Conservation (phyloP, 441 rosid genomes). For the Populus trichocarpa region DNA sequence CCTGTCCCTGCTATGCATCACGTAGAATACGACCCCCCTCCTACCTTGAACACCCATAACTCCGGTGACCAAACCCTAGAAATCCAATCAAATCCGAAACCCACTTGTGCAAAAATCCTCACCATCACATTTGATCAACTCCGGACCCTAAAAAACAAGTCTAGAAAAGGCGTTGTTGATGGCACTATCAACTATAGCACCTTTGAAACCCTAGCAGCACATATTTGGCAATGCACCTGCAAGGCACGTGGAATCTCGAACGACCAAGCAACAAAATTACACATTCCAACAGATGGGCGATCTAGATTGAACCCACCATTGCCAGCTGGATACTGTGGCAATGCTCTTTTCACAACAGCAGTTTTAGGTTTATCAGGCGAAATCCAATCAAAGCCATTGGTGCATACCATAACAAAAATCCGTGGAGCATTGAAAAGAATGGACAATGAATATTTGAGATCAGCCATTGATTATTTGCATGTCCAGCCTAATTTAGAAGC, state of each 20-base stretch:
- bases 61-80: not conserved
- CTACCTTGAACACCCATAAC: not conserved
- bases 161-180: not conserved
- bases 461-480: constrained; percentile 6
- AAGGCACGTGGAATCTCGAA: not conserved
- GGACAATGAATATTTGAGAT: constrained; percentile 9
- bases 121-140: constrained; percentile 3
- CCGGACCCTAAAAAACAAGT: not conserved
- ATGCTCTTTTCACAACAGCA: not conserved
- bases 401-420: not conserved
- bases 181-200: not conserved
- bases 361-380: not conserved
- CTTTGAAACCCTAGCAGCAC: constrained; percentile 6
- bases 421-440: constrained; percentile 3
- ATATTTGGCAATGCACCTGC: constrained; percentile 16
- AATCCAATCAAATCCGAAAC: not conserved
- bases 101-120: not conserved
- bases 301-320: constrained; percentile 11
- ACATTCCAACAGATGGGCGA: constrained; percentile 8
- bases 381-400: constrained; percentile 9
- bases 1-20: constrained; percentile 7
- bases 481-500: not conserved
- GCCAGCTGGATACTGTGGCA: constrained; percentile 16
- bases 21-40: constrained; percentile 14
- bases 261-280: constrained; percentile 5